phyloP scores from a whole-genome alignment of 2,329 filamentous ascomycete genomes.

The Fusarium sp. region DNA sequence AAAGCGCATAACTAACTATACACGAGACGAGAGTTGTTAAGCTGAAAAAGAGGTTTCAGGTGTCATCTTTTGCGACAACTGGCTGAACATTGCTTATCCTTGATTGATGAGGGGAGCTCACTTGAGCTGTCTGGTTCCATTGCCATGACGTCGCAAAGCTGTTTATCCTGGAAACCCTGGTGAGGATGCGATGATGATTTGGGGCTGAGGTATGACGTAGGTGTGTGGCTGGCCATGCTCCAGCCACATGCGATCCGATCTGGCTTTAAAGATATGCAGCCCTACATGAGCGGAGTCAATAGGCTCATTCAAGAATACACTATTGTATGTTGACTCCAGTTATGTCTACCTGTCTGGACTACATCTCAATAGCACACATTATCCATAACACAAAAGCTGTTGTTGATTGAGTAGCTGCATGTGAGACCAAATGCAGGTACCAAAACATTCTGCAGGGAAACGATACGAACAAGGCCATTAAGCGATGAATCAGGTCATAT shows the following conservation, averaged over 20 bases:
- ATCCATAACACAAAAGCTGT: not conserved
- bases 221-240: conserved; percentile 33
- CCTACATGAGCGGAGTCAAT: not conserved
- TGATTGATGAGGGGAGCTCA: not conserved
- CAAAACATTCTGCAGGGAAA: conserved; percentile 4
- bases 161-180: conserved; percentile 26
- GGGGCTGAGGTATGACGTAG: conserved; percentile 33
- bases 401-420: not conserved
- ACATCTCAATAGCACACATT: not conserved
- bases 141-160: conserved; percentile 36
- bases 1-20: conserved; percentile 19
- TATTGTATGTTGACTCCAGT: no score
- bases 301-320: no score
- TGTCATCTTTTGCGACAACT: not conserved
- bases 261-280: not conserved
- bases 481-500: not conserved
- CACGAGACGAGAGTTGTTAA: not conserved
- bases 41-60: not conserved
- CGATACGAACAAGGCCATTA: conserved; percentile 3
- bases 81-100: conserved; percentile 1
- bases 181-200: not conserved
- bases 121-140: conserved; percentile 4
- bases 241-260: conserved; percentile 22
- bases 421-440: conserved; percentile 8
- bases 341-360: fast-evolving